Conservation (phyloP, 805 yeast species). For the Teunomyces tritomae region DNA sequence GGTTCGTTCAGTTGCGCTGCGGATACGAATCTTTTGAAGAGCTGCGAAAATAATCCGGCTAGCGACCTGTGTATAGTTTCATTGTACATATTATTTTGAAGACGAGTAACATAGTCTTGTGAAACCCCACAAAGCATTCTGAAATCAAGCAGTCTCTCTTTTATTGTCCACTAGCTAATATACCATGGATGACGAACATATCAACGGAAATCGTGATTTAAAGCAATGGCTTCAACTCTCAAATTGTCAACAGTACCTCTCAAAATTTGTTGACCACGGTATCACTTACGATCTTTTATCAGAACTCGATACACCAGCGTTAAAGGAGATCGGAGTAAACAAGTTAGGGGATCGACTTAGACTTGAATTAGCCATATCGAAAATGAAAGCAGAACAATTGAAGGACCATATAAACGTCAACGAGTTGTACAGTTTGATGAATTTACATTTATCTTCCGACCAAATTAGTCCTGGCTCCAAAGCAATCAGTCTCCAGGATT, state of each 20-base stretch:
- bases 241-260: conserved; percentile 33
- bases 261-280: conserved; percentile 45
- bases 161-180: background rate
- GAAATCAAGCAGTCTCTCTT: background rate
- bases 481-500: background rate
- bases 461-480: conserved; percentile 5
- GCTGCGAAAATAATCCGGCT: background rate
- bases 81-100: background rate
- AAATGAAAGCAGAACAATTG: conserved; percentile 37
- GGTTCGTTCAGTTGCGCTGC: too few species aligned
- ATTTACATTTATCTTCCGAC: conserved; percentile 11
- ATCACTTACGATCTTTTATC: conserved; percentile 55
- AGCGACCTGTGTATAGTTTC: background rate
- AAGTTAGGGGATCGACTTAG: conserved; percentile 82
- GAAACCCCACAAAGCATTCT: background rate
- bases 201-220: conserved; percentile 14
- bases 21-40: too few species aligned
- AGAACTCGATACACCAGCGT: conserved; percentile 59
- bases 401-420: conserved; percentile 21
- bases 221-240: conserved; percentile 36
- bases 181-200: background rate
- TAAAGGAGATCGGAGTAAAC: conserved; percentile 69
- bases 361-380: conserved; percentile 56
- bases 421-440: conserved; percentile 20
- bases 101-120: background rate